Evolutionary conservation across 163 green algal genomes (phyloP).

Genomic region (Coccomyxa subellipsoidea): DNA sequence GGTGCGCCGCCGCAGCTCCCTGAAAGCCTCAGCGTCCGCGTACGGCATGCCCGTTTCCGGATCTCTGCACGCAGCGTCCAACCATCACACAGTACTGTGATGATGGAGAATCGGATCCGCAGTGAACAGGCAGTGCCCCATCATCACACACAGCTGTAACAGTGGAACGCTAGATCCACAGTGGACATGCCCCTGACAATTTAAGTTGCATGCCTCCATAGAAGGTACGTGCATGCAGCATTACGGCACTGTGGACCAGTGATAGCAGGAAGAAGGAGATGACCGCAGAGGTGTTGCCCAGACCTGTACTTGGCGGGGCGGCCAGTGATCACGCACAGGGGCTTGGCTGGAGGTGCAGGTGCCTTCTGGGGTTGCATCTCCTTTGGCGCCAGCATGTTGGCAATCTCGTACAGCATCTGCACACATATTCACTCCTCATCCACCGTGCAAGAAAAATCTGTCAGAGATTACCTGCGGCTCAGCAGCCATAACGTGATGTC

Average conservation of each 20-base stretch:
- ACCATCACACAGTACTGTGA: too few species aligned
- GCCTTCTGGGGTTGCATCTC: constrained; percentile 46
- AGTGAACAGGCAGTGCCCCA: too few species aligned
- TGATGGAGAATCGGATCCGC: too few species aligned
- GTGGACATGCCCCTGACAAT: neutral
- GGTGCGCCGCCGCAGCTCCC: constrained; percentile 34
- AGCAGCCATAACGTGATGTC: too few species aligned
- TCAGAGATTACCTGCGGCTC: neutral
- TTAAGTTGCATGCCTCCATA: too few species aligned
- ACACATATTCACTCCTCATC: too few species aligned
- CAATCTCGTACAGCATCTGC: constrained; percentile 54
- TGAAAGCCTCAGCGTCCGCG: constrained; percentile 48
- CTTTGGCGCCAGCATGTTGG: constrained; percentile 54
- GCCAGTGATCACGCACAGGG: constrained; percentile 68
- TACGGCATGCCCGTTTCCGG: constrained; percentile 59
- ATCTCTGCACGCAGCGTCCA: constrained; percentile 38
- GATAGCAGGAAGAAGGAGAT: too few species aligned
- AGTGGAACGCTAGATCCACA: neutral
- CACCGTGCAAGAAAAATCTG: too few species aligned
- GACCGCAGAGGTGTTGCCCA: too few species aligned
- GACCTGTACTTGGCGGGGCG: constrained; percentile 39
- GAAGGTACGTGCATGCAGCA: too few species aligned
- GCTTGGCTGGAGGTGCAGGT: constrained; percentile 24
- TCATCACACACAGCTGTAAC: too few species aligned
- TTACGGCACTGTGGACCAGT: too few species aligned